Evolutionary conservation across 805 yeast species (phyloP), one percentile per base, ranked within the genome.

Genomic region (Metschnikowia gruessii): DNA sequence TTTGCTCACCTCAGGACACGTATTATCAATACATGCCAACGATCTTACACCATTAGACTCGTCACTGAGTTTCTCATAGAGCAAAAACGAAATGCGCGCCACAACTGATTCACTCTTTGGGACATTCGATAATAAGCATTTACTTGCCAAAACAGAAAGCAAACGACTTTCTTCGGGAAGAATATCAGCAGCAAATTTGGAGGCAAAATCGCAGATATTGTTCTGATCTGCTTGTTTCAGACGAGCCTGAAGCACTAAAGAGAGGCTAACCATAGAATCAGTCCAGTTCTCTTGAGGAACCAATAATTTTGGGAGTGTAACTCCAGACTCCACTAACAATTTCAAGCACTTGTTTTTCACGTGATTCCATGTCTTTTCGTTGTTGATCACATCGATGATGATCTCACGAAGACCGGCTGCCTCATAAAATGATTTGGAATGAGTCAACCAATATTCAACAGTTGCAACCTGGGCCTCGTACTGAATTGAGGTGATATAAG

Each of bases 381-480:
- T 31, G 5, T 28, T 22, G 11, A 46, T 18, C 28, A 38, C 19
- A 12, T 33, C 43, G 16, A 29, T 17, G 21, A 35, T 12, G 8
- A 17, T 5, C 5, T 13, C 19, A 12, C 41, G 50, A 12, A 46
- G 40, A 5, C 34, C 46, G 7, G 11, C 18, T 3, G 24, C 19
- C 19, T 21, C 16, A 11, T 11, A 24, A 21, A 49, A 43, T 4
- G 12, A 12, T 7, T 22, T 29, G 13, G 22, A 13, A 15, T 46
- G 33, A 8, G n/a, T 12, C 21, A n/a, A 18, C 43, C 43, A 50
- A 31, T 28, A 43, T 11, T 41, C 40, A 16, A 35, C n/a, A 17
- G 37, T 28, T 15, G 50, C 46, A 16, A 41, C 33, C 26, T 50
- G 53, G 6, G 41, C 45, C 15, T 50, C 53, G 26, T 40, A 43